A percentile compares a stretch with the other conserved stretches of the same genome.
phyloP scores from a whole-genome alignment of 2,329 filamentous ascomycete species.

The Camillea tinctor region DNA sequence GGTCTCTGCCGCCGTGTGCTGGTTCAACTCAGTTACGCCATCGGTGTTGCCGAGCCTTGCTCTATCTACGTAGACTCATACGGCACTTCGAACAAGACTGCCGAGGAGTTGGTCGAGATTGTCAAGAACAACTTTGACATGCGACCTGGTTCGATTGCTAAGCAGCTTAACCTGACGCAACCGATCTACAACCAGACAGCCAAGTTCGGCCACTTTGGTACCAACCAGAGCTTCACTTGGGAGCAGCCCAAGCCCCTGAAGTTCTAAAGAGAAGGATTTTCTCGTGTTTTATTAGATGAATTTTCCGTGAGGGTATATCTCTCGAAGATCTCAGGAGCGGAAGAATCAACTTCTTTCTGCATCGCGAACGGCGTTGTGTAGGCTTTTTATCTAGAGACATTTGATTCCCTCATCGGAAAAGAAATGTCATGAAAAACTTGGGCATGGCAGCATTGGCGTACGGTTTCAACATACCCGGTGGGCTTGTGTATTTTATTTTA shows the following conservation, averaged over 20 bases:
- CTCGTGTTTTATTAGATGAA: slow-evolving; percentile 27
- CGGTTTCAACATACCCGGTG: slow-evolving; percentile 38
- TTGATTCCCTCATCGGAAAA: slow-evolving; percentile 38
- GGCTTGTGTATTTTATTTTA: background rate
- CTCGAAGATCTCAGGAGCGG: slow-evolving; percentile 31
- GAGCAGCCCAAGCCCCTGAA: slow-evolving; percentile 96
- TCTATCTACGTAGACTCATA: slow-evolving; percentile 98
- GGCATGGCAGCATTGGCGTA: slow-evolving; percentile 38
- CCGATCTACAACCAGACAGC: slow-evolving; percentile 98
- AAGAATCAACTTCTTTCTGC: slow-evolving; percentile 41
- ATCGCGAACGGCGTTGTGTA: slow-evolving; percentile 37
- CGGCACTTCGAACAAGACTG: slow-evolving; percentile 86
- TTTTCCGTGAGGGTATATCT: slow-evolving; percentile 28
- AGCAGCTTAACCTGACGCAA: slow-evolving; percentile 90
- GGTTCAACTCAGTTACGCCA: slow-evolving; percentile 98
- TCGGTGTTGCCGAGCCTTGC: slow-evolving; percentile 95
- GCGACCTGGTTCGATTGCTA: slow-evolving; percentile 96
- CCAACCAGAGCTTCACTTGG: slow-evolving; percentile 97
- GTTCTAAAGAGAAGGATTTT: slow-evolving; percentile 59
- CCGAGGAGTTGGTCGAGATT: slow-evolving; percentile 92
- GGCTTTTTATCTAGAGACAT: slow-evolving; percentile 34
- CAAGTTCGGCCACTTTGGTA: slow-evolving; percentile 98
- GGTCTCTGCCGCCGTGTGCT: slow-evolving; percentile 88
- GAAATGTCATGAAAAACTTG: slow-evolving; percentile 32
- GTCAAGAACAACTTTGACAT: slow-evolving; percentile 97